Evolutionary conservation across 768 basidiomycete species (phyloP).

Genomic region (Hypsizygus marmoreus): DNA sequence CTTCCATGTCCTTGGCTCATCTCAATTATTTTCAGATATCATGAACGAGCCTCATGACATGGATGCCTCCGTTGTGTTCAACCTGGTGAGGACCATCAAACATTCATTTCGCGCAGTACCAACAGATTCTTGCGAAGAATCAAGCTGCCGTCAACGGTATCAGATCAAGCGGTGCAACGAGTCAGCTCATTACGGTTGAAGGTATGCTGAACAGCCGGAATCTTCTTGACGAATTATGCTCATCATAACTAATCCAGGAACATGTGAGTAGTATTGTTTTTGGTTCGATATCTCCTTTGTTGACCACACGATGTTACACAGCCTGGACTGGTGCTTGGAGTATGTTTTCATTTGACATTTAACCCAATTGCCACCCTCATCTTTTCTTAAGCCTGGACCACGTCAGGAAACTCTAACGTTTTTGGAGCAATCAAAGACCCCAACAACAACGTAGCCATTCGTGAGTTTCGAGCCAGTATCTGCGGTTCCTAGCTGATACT

Average conservation of each 20-base stretch:
- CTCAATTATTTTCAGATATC: conserved; percentile 33
- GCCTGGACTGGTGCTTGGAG: conserved; percentile 66
- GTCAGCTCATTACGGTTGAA: conserved; percentile 51
- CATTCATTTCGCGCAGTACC: conserved; percentile 1
- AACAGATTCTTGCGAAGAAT: conserved; percentile 32
- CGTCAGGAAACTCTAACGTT: conserved; percentile 56
- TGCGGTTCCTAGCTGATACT: not conserved
- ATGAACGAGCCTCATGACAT: conserved; percentile 71
- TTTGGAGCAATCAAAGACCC: conserved; percentile 58
- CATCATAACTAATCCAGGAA: conserved; percentile 19
- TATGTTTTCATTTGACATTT: conserved; percentile 19
- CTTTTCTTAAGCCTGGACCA: conserved; percentile 45
- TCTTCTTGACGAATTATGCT: not conserved
- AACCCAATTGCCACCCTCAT: conserved; percentile 4
- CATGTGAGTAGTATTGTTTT: conserved; percentile 27
- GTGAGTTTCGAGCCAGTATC: conserved; percentile 30
- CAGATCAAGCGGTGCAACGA: conserved; percentile 62
- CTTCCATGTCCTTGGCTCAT: not conserved
- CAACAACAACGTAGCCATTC: conserved; percentile 60
- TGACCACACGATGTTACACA: conserved; percentile 20
- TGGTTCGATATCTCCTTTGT: conserved; percentile 5
- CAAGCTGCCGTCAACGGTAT: conserved; percentile 72
- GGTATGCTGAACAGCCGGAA: conserved; percentile 19
- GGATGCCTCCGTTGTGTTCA: conserved; percentile 50
- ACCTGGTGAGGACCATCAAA: conserved; percentile 38